These are phyloP conservation scores for Xenoacremonium recifei DNA, from an alignment of 2,329 filamentous ascomycete genomes.

Conservation along the genomic window DNA sequence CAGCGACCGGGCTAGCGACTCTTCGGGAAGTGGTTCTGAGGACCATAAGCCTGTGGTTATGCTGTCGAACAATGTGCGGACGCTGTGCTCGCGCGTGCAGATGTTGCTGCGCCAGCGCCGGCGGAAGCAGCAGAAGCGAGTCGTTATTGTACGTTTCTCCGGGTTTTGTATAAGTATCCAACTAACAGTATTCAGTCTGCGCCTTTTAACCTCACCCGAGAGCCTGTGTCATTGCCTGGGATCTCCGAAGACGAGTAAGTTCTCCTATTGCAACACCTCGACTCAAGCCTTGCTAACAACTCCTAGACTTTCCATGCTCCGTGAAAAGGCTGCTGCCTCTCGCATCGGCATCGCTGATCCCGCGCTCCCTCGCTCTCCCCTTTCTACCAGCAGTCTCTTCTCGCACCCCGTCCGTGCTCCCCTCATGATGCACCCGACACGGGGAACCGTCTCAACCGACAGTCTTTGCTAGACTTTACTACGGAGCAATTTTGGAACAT, in stretches of 20 bases:
- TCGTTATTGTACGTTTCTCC: too few species aligned
- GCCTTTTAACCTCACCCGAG: constrained; percentile 58
- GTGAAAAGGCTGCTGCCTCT: constrained; percentile 51
- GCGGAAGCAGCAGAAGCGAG: constrained; percentile 42
- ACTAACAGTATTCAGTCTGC: constrained; percentile 47
- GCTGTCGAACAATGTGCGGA: constrained; percentile 43
- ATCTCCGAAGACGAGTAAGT: constrained; percentile 60
- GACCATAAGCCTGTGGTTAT: constrained; percentile 19
- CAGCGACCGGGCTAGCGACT: constrained; percentile 6
- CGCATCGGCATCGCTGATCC: constrained; percentile 45
- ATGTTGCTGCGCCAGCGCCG: constrained; percentile 38
- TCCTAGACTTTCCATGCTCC: constrained; percentile 47
- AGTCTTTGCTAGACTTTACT: constrained; percentile 18
- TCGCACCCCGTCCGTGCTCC: constrained; percentile 20
- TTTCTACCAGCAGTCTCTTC: constrained; percentile 23
- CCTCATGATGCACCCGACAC: constrained; percentile 17
- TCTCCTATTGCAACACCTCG: background rate
- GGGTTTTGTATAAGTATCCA: background rate
- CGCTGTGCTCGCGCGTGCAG: constrained; percentile 44
- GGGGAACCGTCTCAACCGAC: constrained; percentile 22
- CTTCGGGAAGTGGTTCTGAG: constrained; percentile 14
- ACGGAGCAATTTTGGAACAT: too few species aligned
- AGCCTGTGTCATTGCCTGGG: constrained; percentile 52
- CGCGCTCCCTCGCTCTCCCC: constrained; percentile 19
- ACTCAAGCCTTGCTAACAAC: background rate